Base-by-base conservation (phyloP, 2,329 filamentous ascomycete genomes). In the Hansfordia pulvinata region DNA sequence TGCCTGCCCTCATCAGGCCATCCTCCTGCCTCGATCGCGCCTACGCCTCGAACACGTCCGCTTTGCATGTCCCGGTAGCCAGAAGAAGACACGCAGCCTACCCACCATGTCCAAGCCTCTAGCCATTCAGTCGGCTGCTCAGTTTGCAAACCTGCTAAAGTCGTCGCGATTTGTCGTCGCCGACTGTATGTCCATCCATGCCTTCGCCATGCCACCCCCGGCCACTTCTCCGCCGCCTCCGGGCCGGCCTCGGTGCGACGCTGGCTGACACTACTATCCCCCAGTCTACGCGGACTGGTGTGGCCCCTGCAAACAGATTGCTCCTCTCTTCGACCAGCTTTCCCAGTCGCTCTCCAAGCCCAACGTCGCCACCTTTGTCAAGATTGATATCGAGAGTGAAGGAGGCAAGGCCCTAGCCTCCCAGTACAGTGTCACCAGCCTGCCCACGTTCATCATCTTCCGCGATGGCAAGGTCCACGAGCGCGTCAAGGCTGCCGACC, bases 401-500 rank as follows among this genome's bases (percentile, higher is more conserved):
- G 37, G 38, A 19, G 28, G 35, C 27, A 62, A 72, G 43, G 73
- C 82, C 19, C 70, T 96, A 35, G 72, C 81, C 10, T 49, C 68
- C 33, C 70, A 74, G 38, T 90, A 93, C 56, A 61, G 62, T 36
- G 64, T 96, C 44, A 75, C 72, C 12, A 69, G 71, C 54, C 75
- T 88, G 47, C 90, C 90, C 7, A 93, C 86, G n/a, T 93, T 96
- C 52, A 69, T 96, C 45, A 67, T 94, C 43, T 92, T 83, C 60
- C 77, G 78, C 41, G 67, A 78, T 45, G 77, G 75, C 39, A 62
- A 71, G 35, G 58, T 74, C 30, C 65, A 72, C 24, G 68, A 78
- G 27, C 77, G 71, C 42, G 69, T 90, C 33, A 64, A 70, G 46
- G 86, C 85, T 23, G 81, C 81, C 25, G 72, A 93, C 48, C 66